Conservation (phyloP, 2,329 filamentous ascomycete species). For the Myriosclerotinia curreyana region DNA sequence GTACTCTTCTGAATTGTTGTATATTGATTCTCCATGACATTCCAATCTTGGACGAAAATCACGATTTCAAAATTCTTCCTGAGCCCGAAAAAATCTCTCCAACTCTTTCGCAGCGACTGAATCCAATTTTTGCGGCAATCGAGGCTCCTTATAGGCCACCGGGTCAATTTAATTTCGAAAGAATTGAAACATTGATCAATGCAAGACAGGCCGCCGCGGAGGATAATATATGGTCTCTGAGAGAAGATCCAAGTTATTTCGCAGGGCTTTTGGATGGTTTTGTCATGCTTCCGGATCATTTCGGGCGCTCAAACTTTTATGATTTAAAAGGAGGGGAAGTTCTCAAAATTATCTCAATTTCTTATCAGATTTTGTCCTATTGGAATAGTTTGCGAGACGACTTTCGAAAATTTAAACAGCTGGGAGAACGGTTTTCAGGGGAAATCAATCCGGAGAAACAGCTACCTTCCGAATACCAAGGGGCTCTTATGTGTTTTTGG, state of each 20-base stretch:
- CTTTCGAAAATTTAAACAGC: not conserved
- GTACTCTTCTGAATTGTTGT: not conserved
- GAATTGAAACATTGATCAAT: not conserved
- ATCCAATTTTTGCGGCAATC: not conserved
- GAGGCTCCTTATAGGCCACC: not conserved
- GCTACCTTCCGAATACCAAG: not conserved
- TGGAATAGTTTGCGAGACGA: slow-evolving; percentile 2
- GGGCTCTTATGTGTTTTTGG: not conserved
- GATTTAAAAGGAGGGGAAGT: not conserved
- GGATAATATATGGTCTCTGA: not conserved
- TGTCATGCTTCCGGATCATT: no score
- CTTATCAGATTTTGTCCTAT: not conserved
- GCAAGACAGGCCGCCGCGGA: not conserved
- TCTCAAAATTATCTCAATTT: not conserved
- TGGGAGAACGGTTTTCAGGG: not conserved
- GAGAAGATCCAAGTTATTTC: slow-evolving; percentile 2
- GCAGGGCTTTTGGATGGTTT: not conserved
- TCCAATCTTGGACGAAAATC: not conserved
- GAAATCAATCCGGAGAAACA: not conserved
- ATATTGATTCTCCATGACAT: not conserved
- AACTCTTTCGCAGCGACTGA: not conserved
- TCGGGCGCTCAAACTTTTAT: no score
- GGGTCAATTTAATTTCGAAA: not conserved
- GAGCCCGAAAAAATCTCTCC: not conserved
- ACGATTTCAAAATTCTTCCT: not conserved